Evolutionary conservation across 164 flowering plant species (phyloP), one percentile per base, ranked within the genome.

Genomic region (Taxillus chinensis): DNA sequence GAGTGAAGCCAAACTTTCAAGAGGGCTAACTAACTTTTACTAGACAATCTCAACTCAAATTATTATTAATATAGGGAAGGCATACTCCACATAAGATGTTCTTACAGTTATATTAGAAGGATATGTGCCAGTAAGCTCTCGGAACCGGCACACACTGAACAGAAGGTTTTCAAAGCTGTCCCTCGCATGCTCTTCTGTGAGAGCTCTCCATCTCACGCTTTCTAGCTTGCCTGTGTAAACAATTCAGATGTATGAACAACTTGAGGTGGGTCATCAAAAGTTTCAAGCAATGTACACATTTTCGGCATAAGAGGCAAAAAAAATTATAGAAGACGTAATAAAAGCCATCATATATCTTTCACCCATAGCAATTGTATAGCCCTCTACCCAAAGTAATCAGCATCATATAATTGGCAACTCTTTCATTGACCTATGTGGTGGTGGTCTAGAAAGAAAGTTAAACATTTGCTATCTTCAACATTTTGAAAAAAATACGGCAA

Each of bases 81-180:
- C 16, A 54, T 49, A 4, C 14, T 49, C 14, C 52, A 4, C 10
- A 49, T 49, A 54, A 53, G 4, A 42, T 16, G 45, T 51, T n/a
- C 91, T 83, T 75, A 92, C 98, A 56, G 97, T 92, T 70, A 92
- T 85, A 59, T 92, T 92, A 1, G 74, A 68, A 57, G 98, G 97
- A 69, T 92, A 92, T 55, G 73, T 42, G 67, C 98, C 98, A 45
- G 98, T 93, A 67, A 93, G 97, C 69, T 93, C 98, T 67, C 96
- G 78, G 73, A 93, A 93, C 60, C 98, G 87, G 56, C 98, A 93
- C 5, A 93, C 85, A 61, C 97, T 93, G 60, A 93, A 93, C 37
- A 93, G 91, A 75, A 93, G 97, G 75, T 93, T 92, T 74, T 92
- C 98, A 73, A 83, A 92, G 75, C 98, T 92, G 73, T 92, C 98